Evolutionary conservation across 2,329 filamentous ascomycete species (phyloP).

Genomic region (Ophiocordyceps polyrhachis-furcata): DNA sequence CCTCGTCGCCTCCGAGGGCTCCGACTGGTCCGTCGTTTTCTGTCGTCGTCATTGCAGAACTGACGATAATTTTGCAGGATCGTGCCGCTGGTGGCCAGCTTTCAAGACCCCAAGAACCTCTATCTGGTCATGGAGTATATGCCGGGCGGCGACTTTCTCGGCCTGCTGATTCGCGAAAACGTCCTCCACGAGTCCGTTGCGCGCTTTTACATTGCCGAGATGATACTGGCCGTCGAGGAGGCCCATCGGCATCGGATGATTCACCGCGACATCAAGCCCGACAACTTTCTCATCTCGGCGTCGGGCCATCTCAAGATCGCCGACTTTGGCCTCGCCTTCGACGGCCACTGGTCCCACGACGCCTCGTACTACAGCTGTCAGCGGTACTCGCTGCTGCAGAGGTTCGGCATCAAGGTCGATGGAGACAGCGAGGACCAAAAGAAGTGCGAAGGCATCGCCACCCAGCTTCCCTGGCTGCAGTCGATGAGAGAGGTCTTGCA

Average conservation of each 20-base stretch:
- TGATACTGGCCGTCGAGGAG: conserved; percentile 89
- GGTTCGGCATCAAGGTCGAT: conserved; percentile 51
- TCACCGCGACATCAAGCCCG: conserved; percentile 89
- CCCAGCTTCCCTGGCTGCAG: conserved; percentile 14
- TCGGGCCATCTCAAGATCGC: conserved; percentile 88
- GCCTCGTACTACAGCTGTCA: conserved; percentile 72
- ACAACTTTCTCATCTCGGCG: conserved; percentile 84
- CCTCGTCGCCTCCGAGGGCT: conserved; percentile 73
- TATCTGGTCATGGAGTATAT: conserved; percentile 98
- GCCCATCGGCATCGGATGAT: conserved; percentile 78
- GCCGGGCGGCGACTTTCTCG: conserved; percentile 88
- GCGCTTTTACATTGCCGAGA: conserved; percentile 82
- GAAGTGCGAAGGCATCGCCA: conserved; percentile 22
- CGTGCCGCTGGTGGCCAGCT: conserved; percentile 71
- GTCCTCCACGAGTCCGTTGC: conserved; percentile 61
- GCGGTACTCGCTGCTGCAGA: conserved; percentile 59
- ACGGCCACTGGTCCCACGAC: conserved; percentile 88
- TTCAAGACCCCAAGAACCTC: conserved; percentile 67
- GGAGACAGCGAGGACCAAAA: conserved; percentile 56
- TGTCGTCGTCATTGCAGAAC: background rate
- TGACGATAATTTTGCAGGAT: conserved; percentile 32
- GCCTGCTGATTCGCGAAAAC: conserved; percentile 69
- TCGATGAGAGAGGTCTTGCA: conserved; percentile 12
- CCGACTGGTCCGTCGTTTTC: conserved; percentile 42
- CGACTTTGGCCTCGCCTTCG: conserved; percentile 89